Evolutionary conservation across 768 basidiomycete genomes (phyloP), one percentile per base, ranked within the genome.

Genomic region (Rhodotorula sphaerocarpa): DNA sequence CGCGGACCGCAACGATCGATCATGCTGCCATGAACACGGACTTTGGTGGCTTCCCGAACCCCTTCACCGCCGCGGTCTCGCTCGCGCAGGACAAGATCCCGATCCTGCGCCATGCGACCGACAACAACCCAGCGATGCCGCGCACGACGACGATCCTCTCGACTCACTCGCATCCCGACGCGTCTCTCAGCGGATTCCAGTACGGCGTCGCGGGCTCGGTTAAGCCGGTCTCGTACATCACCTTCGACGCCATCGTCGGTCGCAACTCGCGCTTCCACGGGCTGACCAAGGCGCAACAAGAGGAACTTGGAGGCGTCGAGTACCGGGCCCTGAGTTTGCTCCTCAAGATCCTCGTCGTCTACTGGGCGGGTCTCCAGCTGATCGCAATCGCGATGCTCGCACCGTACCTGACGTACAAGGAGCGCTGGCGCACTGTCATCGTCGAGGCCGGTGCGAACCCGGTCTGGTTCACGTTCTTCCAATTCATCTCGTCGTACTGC

Each of bases 241-340:
- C 84, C 2, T 96, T 95, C 72, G 83, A 88, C 48, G 86, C 89
- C 14, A 59, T 73, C 21, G 74, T 74, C 15, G 71, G 72, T 0
- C 36, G 74, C 52, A 72, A 75, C 51, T 69, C 66, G 43, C 61
- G 50, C 53, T 80, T 80, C 66, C 73, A 77, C 75, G 67, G 73
- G 23, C 76, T 93, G 57, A 87, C 84, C 1, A 79, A 81, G 25
- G 88, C 90, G 52, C 86, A 96, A 71, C 77, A 88, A 69, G 90
- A 93, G 68, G 90, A 95, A 74, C 77, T 96, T 6, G 91, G 91
- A 5, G 92, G 93, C n/a, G 86, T 93, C 11, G 93, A 97, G 74
- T 96, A 88, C 73, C 81, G 90, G 14, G 70, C 71, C 7, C 61
- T 72, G 21, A 67, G 63, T n/a, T 28, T 65, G 23, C 63, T 72